Base-by-base conservation (phyloP, 2,329 filamentous ascomycete species). In the Phyllachora maydis region DNA sequence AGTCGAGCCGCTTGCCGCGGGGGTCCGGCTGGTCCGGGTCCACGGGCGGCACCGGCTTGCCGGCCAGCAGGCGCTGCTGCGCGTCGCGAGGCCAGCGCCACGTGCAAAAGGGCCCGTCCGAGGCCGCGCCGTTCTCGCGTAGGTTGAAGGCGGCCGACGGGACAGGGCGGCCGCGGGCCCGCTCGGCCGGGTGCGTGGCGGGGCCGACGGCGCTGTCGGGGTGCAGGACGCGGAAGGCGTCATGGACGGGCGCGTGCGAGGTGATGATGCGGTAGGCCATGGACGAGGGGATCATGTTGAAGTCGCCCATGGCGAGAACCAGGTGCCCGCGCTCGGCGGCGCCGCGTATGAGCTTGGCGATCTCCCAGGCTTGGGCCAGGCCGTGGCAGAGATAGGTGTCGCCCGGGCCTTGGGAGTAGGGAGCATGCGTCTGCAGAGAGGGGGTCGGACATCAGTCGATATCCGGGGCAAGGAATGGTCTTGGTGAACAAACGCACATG, bases 281-380 rank as follows among this genome's bases (percentile, higher is more conserved):
- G 14, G 79, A 90, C 19, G 74, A 49, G 1, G 88, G 88, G n/a
- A 81, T 56, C 75, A 92, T 91, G 50, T 95, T 95, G 54, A 95
- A 93, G 52, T 95, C 88, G 14, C 88, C 88, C 25, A 92, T 54
- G 5, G 72, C 83, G 20, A 95, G 54, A 24, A 83, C 82, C 15
- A 95, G 57, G 42, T 85, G 77, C 5, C 82, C 81, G 9, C 74
- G 59, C 35, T 82, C 75, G 2, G 71, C 64, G 21, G 85, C 83
- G 28, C 66, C 75, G 23, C 78, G 70, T 52, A 93, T 74, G 21
- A 92, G 59, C 46, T 91, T 92, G 25, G 83, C 65, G 28, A 93
- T 77, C 43, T 93, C 77, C 88, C 88, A 98, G 23, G 82, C 76
- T 51, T 98, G 85, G 4, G 85, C 75, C 11, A 78, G 78, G 27